phyloP scores from a whole-genome alignment of 495 filamentous ascomycete species.

The Aspergillus cristatus region DNA sequence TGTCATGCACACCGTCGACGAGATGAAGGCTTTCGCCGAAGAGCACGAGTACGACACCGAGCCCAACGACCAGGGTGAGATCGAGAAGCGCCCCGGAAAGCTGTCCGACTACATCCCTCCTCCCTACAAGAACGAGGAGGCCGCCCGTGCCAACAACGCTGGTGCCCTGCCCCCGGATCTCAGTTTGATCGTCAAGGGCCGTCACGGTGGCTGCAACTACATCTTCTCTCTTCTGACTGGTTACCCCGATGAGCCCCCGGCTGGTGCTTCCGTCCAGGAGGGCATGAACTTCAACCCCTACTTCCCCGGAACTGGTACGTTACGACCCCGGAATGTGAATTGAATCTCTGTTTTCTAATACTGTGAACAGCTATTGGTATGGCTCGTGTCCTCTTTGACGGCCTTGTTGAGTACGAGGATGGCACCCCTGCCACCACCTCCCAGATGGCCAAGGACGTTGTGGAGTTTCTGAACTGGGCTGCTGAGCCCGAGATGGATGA shows the following conservation, averaged over 20 bases:
- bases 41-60: conserved; percentile 98
- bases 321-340: neutral
- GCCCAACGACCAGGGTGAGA: conserved; percentile 95
- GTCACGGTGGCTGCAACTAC: conserved; percentile 98
- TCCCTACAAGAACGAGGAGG: conserved; percentile 98
- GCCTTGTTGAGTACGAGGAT: conserved; percentile 97
- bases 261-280: conserved; percentile 67
- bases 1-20: conserved; percentile 86
- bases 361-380: conserved; percentile 73
- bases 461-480: conserved; percentile 98
- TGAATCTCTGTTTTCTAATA: conserved; percentile 8
- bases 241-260: conserved; percentile 93
- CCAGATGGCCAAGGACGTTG: conserved; percentile 99
- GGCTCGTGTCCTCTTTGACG: conserved; percentile 96
- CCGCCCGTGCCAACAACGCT: conserved; percentile 94
- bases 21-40: conserved; percentile 93
- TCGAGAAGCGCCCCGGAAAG: conserved; percentile 97
- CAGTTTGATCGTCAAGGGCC: conserved; percentile 92
- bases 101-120: conserved; percentile 91
- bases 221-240: conserved; percentile 96
- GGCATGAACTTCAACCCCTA: conserved; percentile 99
- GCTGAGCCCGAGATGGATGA: conserved; percentile 99
- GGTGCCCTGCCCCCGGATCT: conserved; percentile 97
- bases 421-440: conserved; percentile 87
- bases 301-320: conserved; percentile 87